Percentiles rank a stretch among this genome's conserved stretches.
Evolutionary conservation across 2,329 filamentous ascomycete genomes (phyloP).

Genomic region (Ophiocordyceps robertsii): DNA sequence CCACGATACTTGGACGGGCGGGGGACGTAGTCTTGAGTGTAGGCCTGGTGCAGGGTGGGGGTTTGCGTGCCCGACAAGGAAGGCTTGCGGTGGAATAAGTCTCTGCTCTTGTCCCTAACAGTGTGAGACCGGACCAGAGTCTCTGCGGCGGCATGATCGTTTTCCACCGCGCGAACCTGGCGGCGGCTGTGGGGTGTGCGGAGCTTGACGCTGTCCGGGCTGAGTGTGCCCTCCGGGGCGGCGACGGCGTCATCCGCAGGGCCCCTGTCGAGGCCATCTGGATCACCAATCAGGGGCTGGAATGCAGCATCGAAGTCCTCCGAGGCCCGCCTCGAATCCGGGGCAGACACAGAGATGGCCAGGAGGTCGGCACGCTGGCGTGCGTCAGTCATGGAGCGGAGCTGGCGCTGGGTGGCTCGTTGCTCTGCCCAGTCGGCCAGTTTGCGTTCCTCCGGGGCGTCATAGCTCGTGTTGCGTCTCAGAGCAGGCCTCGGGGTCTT

Average conservation of each 20-base stretch:
- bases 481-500: conserved; percentile 21
- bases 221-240: not conserved
- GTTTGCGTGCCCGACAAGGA: conserved; percentile 22
- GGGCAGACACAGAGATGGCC: conserved; percentile 25
- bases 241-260: conserved; percentile 7
- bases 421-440: conserved; percentile 25
- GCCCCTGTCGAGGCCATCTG: conserved; percentile 11
- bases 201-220: conserved; percentile 6
- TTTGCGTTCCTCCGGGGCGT: conserved; percentile 24
- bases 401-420: conserved; percentile 20
- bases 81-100: conserved; percentile 16
- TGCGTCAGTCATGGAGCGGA: conserved; percentile 26
- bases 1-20: conserved; percentile 55
- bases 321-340: conserved; percentile 22
- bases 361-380: conserved; percentile 23
- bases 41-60: conserved; percentile 32
- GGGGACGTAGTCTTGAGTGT: conserved; percentile 44
- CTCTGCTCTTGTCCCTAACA: conserved; percentile 12
- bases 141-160: conserved; percentile 17
- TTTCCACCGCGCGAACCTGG: conserved; percentile 6
- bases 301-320: conserved; percentile 17
- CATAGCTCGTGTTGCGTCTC: conserved; percentile 29
- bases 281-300: conserved; percentile 17
- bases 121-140: conserved; percentile 20
- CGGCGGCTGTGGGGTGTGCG: conserved; percentile 13